Conservation (phyloP, 108 stramenopile species). For the Epipyxis sp. region DNA sequence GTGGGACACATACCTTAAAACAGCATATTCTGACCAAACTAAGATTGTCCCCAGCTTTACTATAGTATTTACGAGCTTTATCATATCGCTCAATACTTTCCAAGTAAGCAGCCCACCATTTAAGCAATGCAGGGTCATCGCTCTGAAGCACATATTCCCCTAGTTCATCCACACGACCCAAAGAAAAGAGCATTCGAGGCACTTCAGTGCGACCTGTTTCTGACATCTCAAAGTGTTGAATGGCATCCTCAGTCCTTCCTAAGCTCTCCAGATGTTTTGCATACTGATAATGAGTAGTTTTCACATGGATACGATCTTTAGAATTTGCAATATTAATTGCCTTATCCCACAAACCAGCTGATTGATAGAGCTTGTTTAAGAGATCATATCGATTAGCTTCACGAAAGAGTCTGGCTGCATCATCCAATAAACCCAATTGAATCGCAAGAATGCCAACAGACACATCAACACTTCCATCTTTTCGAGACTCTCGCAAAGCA, state of each 20-base stretch:
- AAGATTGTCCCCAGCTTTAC: conserved; percentile 49
- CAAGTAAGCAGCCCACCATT: conserved; percentile 65
- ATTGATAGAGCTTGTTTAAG: conserved; percentile 58
- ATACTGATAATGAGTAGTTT: conserved; percentile 54
- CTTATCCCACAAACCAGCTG: conserved; percentile 57
- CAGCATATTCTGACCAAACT: conserved; percentile 59
- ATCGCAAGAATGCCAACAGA: conserved; percentile 59
- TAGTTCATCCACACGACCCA: conserved; percentile 54
- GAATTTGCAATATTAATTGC: conserved; percentile 55
- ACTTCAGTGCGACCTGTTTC: conserved; percentile 52
- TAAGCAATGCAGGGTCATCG: conserved; percentile 51
- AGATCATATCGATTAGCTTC: conserved; percentile 63
- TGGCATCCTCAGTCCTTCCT: conserved; percentile 38
- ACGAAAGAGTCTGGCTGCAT: conserved; percentile 58
- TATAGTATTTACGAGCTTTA: conserved; percentile 55
- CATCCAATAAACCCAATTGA: conserved; percentile 63
- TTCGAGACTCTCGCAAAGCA: conserved; percentile 55
- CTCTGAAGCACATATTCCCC: conserved; percentile 52
- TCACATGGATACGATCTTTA: conserved; percentile 61
- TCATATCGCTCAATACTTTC: conserved; percentile 54
- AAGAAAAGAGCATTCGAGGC: conserved; percentile 60
- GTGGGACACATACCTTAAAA: conserved; percentile 16
- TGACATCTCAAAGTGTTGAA: conserved; percentile 51
- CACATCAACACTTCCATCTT: conserved; percentile 39
- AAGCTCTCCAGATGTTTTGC: conserved; percentile 45